These are phyloP conservation scores for Phaeosphaeria sp. DNA, from an alignment of 2,329 filamentous ascomycete genomes.

Conservation along the genomic window DNA sequence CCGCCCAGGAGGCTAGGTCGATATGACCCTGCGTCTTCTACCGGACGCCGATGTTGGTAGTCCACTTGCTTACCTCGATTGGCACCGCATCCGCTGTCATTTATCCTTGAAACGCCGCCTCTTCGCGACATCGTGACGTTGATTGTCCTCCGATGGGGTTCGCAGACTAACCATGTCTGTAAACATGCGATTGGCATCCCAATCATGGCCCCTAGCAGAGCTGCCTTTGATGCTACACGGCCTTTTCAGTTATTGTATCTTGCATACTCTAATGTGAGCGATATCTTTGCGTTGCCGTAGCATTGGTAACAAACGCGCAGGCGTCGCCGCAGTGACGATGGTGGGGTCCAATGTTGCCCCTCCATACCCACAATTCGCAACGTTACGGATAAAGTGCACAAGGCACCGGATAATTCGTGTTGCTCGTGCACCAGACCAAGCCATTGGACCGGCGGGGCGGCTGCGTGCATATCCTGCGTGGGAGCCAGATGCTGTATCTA, in stretches of 20 bases:
- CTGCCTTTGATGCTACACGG: background rate
- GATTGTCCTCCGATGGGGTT: background rate
- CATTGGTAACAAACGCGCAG: slow-evolving; percentile 7
- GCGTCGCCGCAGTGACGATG: slow-evolving; percentile 14
- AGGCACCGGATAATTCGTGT: slow-evolving; percentile 28
- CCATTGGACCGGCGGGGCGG: slow-evolving; percentile 4
- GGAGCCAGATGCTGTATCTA: slow-evolving; percentile 1
- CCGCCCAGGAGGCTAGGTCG: slow-evolving; percentile 26
- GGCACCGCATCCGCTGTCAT: slow-evolving; percentile 22
- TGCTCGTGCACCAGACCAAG: background rate
- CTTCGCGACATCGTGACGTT: slow-evolving; percentile 1
- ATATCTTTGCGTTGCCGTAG: slow-evolving; percentile 7
- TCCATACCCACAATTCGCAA: slow-evolving; percentile 18
- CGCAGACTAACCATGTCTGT: background rate
- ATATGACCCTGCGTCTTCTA: slow-evolving; percentile 31
- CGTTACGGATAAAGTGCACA: slow-evolving; percentile 23
- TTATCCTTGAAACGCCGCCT: slow-evolving; percentile 26
- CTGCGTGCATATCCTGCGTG: slow-evolving; percentile 7
- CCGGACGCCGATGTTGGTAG: slow-evolving; percentile 22
- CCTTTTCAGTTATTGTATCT: slow-evolving; percentile 6
- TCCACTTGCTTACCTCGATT: slow-evolving; percentile 20
- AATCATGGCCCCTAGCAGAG: background rate
- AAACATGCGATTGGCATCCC: background rate
- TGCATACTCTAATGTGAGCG: background rate
- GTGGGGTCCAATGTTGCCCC: slow-evolving; percentile 22